Percentiles rank a stretch among this genome's conserved stretches.
Evolutionary conservation across 768 basidiomycete genomes (phyloP).

Genomic region (Tricholoma terreum): DNA sequence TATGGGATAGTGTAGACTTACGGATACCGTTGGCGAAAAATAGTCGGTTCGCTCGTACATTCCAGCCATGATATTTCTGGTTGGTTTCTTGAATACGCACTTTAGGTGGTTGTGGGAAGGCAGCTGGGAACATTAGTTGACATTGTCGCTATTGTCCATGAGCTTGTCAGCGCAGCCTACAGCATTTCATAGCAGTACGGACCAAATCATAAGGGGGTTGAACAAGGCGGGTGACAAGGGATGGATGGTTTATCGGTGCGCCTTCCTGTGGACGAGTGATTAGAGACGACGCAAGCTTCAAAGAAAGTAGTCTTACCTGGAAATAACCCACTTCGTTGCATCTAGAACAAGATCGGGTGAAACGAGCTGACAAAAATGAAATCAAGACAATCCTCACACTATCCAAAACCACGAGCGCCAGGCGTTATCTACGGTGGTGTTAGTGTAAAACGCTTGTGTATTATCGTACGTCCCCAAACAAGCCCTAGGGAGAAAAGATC

Average conservation of each 20-base stretch:
- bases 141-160: constrained; percentile 55
- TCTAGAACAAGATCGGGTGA: constrained; percentile 27
- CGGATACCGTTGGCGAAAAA: constrained; percentile 72
- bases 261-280: constrained; percentile 32
- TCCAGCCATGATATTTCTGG: constrained; percentile 57
- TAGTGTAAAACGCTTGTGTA: constrained; percentile 44
- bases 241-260: constrained; percentile 34
- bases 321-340: constrained; percentile 70
- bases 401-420: constrained; percentile 72
- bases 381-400: constrained; percentile 38
- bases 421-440: constrained; percentile 53
- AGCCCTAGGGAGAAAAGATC: constrained; percentile 21
- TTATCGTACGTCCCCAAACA: constrained; percentile 44
- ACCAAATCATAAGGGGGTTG: constrained; percentile 56
- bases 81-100: constrained; percentile 46
- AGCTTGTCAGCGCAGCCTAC: not conserved
- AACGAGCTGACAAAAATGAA: constrained; percentile 1
- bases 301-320: constrained; percentile 29
- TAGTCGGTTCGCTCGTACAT: constrained; percentile 50
- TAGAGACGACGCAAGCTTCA: not conserved
- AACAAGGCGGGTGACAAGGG: constrained; percentile 54
- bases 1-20: constrained; percentile 31
- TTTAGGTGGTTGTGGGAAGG: constrained; percentile 45
- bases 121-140: constrained; percentile 60
- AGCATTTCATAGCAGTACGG: constrained; percentile 11